Evolutionary conservation across 1,284 basidiomycete species (phyloP), one percentile per base, ranked within the genome.

Genomic region (Golubevia sp.): DNA sequence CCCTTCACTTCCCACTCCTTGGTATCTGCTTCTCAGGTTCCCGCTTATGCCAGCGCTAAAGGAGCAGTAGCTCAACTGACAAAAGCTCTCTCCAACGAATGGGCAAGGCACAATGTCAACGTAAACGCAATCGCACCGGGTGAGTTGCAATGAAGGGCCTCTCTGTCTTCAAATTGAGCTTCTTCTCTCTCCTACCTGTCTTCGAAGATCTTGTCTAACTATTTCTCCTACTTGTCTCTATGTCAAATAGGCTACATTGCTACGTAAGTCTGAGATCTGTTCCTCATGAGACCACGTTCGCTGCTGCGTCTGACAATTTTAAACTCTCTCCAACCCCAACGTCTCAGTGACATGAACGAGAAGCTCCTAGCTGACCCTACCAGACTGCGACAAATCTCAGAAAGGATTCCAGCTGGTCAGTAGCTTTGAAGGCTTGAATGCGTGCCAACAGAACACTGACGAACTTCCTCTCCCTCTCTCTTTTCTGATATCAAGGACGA

Each of bases 51-150:
- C 0, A 89, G 94, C 0, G 91, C 94, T 21, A 88, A 88, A 79
- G 94, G 94, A 77, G 94, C 92, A 59, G 93, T 92, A 34, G 61
- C 67, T 27, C 66, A 70, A 49, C 38, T 82, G 26, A 79, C 85
- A 73, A 86, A 86, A 67, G 77, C 85, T 3, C 83, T 86, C 58
- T 85, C 84, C 21, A 87, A 88, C 82, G 91, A 91, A 71, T 92
- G 91, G 91, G 87, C 88, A 51, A 87, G 88, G 73, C 89, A 93
- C 79, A 93, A 93, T 71, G 89, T 97, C 63, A 91, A 94, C 81
- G 93, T 96, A 55, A 94, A 95, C 83, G 91, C 83, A 21, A 93
- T 97, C 71, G 91, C 91, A 56, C 94, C 94, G 24, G 94, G 94
- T 23, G 95, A 97, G 85, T 91, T 96, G 74, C 88, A 89, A n/a